Evolutionary conservation across 371 early-diverging fungal genomes (phyloP).

Genomic region (Circinella umbellata): DNA sequence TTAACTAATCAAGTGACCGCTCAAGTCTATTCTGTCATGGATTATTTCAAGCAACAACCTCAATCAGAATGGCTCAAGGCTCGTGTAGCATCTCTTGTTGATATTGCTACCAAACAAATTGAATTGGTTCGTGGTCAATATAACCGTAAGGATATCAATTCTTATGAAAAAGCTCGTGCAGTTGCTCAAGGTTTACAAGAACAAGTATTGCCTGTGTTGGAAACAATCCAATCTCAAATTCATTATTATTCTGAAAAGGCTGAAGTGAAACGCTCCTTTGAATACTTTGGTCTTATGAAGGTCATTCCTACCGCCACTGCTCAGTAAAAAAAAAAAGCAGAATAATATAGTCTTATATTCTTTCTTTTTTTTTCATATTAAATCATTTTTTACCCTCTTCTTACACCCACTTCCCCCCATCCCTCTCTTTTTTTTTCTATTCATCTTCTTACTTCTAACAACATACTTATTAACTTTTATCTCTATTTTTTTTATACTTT

Average conservation of each 20-base stretch:
- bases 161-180: constrained; percentile 56
- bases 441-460: too few species aligned
- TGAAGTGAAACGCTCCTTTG: constrained; percentile 5
- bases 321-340: not conserved
- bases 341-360: not conserved
- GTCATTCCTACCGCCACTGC: not conserved
- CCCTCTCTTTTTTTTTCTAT: too few species aligned
- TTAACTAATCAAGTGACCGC: constrained; percentile 34
- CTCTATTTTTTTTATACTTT: not conserved
- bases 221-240: constrained; percentile 46
- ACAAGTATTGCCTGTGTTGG: constrained; percentile 61
- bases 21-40: constrained; percentile 34
- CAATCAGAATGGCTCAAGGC: constrained; percentile 50
- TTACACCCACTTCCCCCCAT: not conserved
- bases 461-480: not conserved
- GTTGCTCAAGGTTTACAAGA: constrained; percentile 50
- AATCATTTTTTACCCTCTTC: not conserved
- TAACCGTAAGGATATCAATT: constrained; percentile 49
- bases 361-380: not conserved
- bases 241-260: constrained; percentile 30
- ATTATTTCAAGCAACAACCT: constrained; percentile 51
- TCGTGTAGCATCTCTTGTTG: constrained; percentile 43
- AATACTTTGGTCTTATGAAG: constrained; percentile 9
- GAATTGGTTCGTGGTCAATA: constrained; percentile 46
- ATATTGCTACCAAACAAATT: constrained; percentile 50